These are phyloP conservation scores for Cucurbita argyrosperma DNA, from an alignment of 306 rosid species.

Conservation along the genomic window DNA sequence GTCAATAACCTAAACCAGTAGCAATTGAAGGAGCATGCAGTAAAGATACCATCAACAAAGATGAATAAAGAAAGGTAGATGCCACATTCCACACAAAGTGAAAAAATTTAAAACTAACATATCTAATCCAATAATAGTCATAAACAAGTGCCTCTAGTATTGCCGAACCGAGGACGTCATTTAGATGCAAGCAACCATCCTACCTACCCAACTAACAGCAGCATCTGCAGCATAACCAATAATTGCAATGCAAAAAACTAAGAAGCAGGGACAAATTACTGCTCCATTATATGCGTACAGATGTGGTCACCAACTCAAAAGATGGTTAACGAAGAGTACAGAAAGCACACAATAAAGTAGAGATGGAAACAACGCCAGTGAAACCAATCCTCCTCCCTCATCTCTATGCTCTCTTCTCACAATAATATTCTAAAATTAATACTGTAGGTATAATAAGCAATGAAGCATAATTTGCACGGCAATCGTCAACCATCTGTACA, in stretches of 20 bases:
- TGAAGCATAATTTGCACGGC: background rate
- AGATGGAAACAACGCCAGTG: background rate
- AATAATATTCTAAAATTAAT: too few species aligned
- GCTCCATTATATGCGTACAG: background rate
- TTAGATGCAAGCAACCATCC: background rate
- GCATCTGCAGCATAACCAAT: background rate
- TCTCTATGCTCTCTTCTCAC: background rate
- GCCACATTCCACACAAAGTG: background rate
- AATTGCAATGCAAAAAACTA: background rate
- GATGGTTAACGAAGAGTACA: background rate
- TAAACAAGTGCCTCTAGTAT: background rate
- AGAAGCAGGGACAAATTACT: background rate
- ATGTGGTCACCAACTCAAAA: background rate
- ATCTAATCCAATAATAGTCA: background rate
- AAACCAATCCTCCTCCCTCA: background rate
- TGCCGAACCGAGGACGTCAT: background rate
- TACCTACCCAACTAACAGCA: background rate
- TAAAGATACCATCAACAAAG: background rate
- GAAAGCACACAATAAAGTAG: background rate
- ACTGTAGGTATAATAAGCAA: background rate
- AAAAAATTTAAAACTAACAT: background rate
- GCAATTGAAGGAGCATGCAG: background rate
- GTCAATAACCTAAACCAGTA: slow-evolving; percentile 52
- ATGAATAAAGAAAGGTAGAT: background rate
- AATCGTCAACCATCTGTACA: background rate